Base-by-base conservation (phyloP, 768 basidiomycete genomes). In the Pleurotus platypus region DNA sequence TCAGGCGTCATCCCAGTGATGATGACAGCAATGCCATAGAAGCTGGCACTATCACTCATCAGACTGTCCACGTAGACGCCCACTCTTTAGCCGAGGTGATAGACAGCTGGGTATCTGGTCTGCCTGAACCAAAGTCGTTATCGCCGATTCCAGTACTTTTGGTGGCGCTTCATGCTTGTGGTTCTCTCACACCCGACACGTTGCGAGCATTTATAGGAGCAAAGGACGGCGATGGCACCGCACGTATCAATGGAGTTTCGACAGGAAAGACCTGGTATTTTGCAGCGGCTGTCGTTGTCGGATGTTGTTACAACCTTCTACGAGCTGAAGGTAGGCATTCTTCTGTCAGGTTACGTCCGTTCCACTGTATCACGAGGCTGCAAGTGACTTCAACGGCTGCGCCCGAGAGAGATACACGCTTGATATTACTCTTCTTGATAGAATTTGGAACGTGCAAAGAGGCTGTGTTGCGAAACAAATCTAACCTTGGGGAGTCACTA, bases 221-320 rank as follows among this genome's bases (percentile, higher is more conserved):
- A 69, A 66, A 27, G 12, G 49, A 13, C 22, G 48, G n/a, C 20
- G 47, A 7, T 40, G 61, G 12, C 48, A 40, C 9, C 8, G 46
- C 8, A 55, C 45, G 7, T 57, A 46, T 8, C 40, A 40, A 55
- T 38, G 13, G 15, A 12, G 16, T 35, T 35, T 35, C 43, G 16
- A 50, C 49, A 11, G 27, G 51, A 48, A n/a, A 57, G 49, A 49
- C 40, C 18, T 89, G 87, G 88, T 68, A 62, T 43, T 76, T 83
- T 4, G 72, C 75, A 13, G 83, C 75, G 2, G 73, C 81, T 0
- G 77, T 88, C 43, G 76, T 84, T 6, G 88, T 90, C 13, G 89
- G 90, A 2, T 92, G 90, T 59, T 92, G 90, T 67, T 92, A 91
- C 67, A 90, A 91, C 65, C 74, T 89, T 60, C 78, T 90, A 72